Base-by-base conservation (phyloP, 169 alveolate species). In the Plasmodium reichenowi region DNA sequence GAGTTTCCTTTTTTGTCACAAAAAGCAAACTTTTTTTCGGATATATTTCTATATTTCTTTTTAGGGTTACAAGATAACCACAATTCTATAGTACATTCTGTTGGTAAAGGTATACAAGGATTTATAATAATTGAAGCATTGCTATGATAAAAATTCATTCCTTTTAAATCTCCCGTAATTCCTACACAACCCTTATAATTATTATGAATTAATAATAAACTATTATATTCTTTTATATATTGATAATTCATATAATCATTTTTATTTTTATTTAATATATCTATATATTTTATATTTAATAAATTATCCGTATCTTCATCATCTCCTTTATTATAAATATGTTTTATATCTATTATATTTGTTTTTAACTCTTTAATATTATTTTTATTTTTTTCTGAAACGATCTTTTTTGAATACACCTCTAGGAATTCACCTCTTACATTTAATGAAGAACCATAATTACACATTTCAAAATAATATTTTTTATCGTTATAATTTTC, bases 131-230 rank as follows among this genome's bases (percentile, higher is more conserved):
- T 48, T 80, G 70, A 47, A 8, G 90, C 56, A 29, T 68, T 80
- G 32, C 38, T 24, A 38, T 68, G 48, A 38, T 22, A 26, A 26
- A 80, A 68, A 48, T 80, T 70, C 50, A 80, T 52, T 56, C 90
- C 90, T 24, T 80, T 80, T 54, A 80, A 56, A 38, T 80, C 90
- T 8, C 90, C 90, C 9, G 90, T 80, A 67, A 80, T 62, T 6
- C 90, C 90, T 20, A 54, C 64, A 26, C 70, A 24, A n/a, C 71
- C 26, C 48, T 68, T 72, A 58, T 67, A 80, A 66, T 47, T 43
- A 47, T 80, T 80, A 47, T 80, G 90, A n/a, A 48, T 54, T 20
- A 80, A 80, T 66, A 80, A 17, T 13, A 13, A 72, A 68, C 64
- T 13, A 29, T 50, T 13, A 9, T 45, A 17, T 20, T 59, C 62